Evolutionary conservation across 78 protist species (phyloP).

Genomic region (Isochrysis galbana): DNA sequence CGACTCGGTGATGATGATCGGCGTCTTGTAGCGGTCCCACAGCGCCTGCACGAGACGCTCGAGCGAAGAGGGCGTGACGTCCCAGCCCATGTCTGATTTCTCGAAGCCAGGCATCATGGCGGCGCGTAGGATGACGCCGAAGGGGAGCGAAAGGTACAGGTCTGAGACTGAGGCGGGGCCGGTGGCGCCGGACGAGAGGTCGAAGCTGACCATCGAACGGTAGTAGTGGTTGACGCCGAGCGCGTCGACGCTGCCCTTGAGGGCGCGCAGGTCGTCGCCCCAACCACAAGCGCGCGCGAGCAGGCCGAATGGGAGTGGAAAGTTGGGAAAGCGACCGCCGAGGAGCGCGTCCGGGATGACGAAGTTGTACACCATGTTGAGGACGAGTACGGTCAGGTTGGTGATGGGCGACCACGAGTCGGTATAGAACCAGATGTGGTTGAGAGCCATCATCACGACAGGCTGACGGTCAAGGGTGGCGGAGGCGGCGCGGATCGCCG

Average conservation of each 20-base stretch:
- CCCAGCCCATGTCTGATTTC: conserved; percentile 37
- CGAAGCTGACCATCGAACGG: not conserved
- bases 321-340: not conserved
- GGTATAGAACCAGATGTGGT: not conserved
- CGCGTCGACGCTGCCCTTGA: not conserved
- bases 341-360: not conserved
- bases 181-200: not conserved
- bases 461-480: not conserved
- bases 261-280: not conserved
- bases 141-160: not conserved
- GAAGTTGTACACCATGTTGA: not conserved
- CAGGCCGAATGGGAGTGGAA: not conserved
- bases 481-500: not conserved
- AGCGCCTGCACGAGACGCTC: not conserved
- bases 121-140: not conserved
- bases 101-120: not conserved
- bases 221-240: not conserved
- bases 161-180: not conserved
- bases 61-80: not conserved
- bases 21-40: not conserved
- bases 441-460: not conserved
- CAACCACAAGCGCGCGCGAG: not conserved
- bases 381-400: not conserved
- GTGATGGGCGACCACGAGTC: not conserved
- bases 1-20: conserved; percentile 26